phyloP scores from a whole-genome alignment of 495 filamentous ascomycete genomes.

The Tuber indicum region DNA sequence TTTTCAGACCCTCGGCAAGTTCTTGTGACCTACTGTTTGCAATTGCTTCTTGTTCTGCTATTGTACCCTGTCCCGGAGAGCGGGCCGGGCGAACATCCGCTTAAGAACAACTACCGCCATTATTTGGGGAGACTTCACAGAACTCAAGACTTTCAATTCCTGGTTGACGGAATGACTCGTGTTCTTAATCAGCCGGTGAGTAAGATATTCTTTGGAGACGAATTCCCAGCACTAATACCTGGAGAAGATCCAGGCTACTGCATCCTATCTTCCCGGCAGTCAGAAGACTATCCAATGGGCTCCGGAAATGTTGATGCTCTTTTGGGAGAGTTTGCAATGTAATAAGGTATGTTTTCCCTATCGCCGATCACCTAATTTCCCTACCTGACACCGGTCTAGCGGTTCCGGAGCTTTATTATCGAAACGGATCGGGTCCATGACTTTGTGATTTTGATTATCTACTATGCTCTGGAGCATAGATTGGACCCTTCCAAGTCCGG shows the following conservation, averaged over 20 bases:
- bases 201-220: background rate
- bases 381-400: constrained; percentile 38
- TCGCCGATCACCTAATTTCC: background rate
- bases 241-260: constrained; percentile 66
- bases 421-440: constrained; percentile 91
- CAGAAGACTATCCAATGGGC: constrained; percentile 78
- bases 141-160: constrained; percentile 95
- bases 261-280: constrained; percentile 81
- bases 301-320: constrained; percentile 94
- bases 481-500: constrained; percentile 82
- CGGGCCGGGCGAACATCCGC: constrained; percentile 49
- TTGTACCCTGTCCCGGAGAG: constrained; percentile 87
- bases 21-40: constrained; percentile 83
- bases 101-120: constrained; percentile 87
- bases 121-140: constrained; percentile 86
- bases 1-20: constrained; percentile 91
- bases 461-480: constrained; percentile 85
- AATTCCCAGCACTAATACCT: constrained; percentile 22
- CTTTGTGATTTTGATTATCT: constrained; percentile 82
- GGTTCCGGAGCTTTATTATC: constrained; percentile 93
- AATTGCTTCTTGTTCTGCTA: constrained; percentile 79
- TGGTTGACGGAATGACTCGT: constrained; percentile 91
- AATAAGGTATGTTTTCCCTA: constrained; percentile 55
- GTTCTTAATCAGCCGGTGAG: constrained; percentile 80
- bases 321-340: constrained; percentile 96